These are phyloP conservation scores for Linderina pennispora DNA, from an alignment of 192 early-diverging fungal genomes.

Conservation along the genomic window DNA sequence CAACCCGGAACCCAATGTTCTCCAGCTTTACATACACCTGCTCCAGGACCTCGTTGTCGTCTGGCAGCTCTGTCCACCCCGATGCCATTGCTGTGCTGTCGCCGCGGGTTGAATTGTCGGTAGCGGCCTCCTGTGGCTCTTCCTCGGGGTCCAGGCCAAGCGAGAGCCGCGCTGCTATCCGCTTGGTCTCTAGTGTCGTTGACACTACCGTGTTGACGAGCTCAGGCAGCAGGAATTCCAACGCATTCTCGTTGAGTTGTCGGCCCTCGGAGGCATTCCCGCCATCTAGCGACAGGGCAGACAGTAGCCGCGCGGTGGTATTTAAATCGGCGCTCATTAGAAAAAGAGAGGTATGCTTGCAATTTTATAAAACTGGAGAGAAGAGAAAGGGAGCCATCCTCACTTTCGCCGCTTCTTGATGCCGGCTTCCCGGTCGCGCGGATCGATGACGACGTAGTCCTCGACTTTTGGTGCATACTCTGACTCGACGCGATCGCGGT, in stretches of 20 bases:
- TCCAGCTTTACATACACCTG: constrained; percentile 90
- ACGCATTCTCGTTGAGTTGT: constrained; percentile 28
- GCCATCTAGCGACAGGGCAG: constrained; percentile 33
- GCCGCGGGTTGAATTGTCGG: background rate
- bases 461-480: constrained; percentile 48
- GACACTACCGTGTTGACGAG: constrained; percentile 31
- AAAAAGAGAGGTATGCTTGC: background rate
- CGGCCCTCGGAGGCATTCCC: constrained; percentile 16
- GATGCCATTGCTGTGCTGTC: constrained; percentile 5
- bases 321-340: constrained; percentile 1
- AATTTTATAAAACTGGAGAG: background rate
- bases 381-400: background rate
- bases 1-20: constrained; percentile 84
- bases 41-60: constrained; percentile 70
- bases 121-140: background rate
- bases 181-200: constrained; percentile 23
- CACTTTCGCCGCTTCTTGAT: background rate
- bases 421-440: constrained; percentile 12
- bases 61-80: constrained; percentile 36
- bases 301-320: constrained; percentile 11
- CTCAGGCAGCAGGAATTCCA: constrained; percentile 40
- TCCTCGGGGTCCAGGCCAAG: constrained; percentile 8
- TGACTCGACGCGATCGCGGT: constrained; percentile 49
- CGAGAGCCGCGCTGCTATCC: constrained; percentile 8
- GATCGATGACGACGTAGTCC: constrained; percentile 68